Evolutionary conservation across 768 basidiomycete genomes (phyloP), one percentile per base, ranked within the genome.

Genomic region (Termitomyces sp.): DNA sequence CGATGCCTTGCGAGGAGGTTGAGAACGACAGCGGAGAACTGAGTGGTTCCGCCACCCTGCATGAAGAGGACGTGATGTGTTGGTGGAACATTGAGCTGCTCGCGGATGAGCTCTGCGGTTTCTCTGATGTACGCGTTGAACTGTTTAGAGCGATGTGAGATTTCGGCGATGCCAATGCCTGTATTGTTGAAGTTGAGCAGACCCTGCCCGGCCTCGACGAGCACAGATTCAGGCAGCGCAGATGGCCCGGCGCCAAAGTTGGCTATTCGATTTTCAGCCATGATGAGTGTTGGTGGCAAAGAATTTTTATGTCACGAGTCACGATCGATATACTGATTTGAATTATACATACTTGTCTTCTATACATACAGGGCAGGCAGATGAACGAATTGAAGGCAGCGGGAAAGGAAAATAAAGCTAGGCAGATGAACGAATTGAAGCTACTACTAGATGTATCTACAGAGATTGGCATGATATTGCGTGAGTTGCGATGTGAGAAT

Each of bases 221-320:
- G 82, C 30, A 98, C 92, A 3, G 84, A 74, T n/a, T 84, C 79
- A 15, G 97, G 97, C 41, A 99, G 77, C 0, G 90, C 87, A 19
- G 94, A 97, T 15, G 97, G 97, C 1, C 97, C 97, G 50, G 97
- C 88, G 49, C 93, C 90, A 70, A 98, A 93, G 76, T 99, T 98
- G 66, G 88, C 80, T 35, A 84, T 78, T 51, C 93, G 79, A 51
- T 65, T 52, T 56, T 75, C 65, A 17, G 77, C 51, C 76, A 77
- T 77, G 58, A 2, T 8, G n/a, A n/a, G n/a, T 19, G 10, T 15
- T 28, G 5, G 28, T 5, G 28, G 4, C 28, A 28, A 7, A 28
- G n/a, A n/a, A n/a, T n/a, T n/a, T n/a, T n/a, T n/a, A n/a, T n/a
- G 9, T 32, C 9, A 10, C 30, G 19, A 21, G 44, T 45, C 44